Base-by-base conservation (phyloP, 495 filamentous ascomycete genomes). In the Penicillium paxilli region DNA sequence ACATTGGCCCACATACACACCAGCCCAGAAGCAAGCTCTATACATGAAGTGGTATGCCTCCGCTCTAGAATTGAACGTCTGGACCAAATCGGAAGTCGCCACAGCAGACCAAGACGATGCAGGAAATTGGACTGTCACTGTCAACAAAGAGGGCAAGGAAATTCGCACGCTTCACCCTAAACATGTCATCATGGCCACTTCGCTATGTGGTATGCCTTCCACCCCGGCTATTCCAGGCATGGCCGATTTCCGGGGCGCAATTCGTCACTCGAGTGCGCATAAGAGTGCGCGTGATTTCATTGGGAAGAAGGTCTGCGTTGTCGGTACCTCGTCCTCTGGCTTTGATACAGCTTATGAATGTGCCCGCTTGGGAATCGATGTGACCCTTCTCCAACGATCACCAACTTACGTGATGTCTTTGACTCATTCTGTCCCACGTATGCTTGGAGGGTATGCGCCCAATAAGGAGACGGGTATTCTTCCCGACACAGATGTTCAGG, bases 301-400 rank as follows among this genome's bases (percentile, higher is more conserved):
- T 0, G 79, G 78, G n/a, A 86, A 83, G 59, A 84, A 82, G 46
- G 87, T 79, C 7, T 69, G 89, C 21, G 78, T 91, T 3, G 78
- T 91, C 8, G 88, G 88, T 3, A 83, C 80, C 47, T 87, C 87
- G 66, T 90, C 88, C 62, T 88, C 85, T 2, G 79, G 76, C 16
- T 83, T 89, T 58, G 88, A 91, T 59, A 91, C 90, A 54, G 82
- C 85, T 26, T 84, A 82, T 65, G 86, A 90, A 54, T 58, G 55
- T 19, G 55, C 55, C 17, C 80, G 85, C 19, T 87, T 88, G 5
- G 55, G 55, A 26, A 84, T 85, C 52, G 74, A 85, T 38, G 84
- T 89, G 19, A 90, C 87, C 19, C 79, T 91, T 54, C 66, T 91
- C 12, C 88, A 91, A 67, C 79, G 88, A 16, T 84, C 82, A 0